Evolutionary conservation across 768 basidiomycete species (phyloP), one percentile per base, ranked within the genome.

Genomic region (Pulveroboletus sp.): DNA sequence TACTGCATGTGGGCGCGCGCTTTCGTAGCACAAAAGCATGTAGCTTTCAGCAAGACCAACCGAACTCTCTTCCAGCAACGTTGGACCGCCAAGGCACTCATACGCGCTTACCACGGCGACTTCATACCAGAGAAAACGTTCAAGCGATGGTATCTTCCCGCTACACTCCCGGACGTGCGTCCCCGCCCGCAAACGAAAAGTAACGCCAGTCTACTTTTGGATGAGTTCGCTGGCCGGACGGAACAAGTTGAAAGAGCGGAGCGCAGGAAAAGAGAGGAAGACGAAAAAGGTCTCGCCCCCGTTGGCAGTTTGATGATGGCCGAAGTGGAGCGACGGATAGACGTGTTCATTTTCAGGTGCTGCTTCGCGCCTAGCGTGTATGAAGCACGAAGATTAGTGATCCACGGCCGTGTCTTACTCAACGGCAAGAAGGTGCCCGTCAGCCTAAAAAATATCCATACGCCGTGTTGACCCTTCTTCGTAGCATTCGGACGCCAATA

Each of bases 91-190:
- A 96, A 95, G 70, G 77, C 84, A 5, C 81, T 92, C 50, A 79
- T 92, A 27, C 84, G 94, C 48, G 94, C 83, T 5, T 98, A 98
- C 76, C 96, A 98, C 64, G 93, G 94, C 20, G 94, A 96, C 76
- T 86, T 80, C 64, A 93, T 97, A 53, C 84, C 84, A 45, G 92
- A 95, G 74, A 87, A 85, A 61, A 85, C 85, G 31, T 98, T 97
- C 79, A 93, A 93, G 65, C 82, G 87, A 49, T 93, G 92, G 88
- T 98, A 93, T 67, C 79, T 99, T 31, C 95, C 95, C 14, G 75
- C 80, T 51, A 84, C 79, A 0, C 76, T 98, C 14, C 95, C 90
- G 0, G 90, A 93, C 61, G 88, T 91, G 46, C 86, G 89, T 42
- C 91, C 79, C 36, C 78, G 73, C 34, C 60, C 55, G 63, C 75